Conservation (phyloP, 1,284 basidiomycete genomes). For the Sporisorium iseilematis-ciliati region DNA sequence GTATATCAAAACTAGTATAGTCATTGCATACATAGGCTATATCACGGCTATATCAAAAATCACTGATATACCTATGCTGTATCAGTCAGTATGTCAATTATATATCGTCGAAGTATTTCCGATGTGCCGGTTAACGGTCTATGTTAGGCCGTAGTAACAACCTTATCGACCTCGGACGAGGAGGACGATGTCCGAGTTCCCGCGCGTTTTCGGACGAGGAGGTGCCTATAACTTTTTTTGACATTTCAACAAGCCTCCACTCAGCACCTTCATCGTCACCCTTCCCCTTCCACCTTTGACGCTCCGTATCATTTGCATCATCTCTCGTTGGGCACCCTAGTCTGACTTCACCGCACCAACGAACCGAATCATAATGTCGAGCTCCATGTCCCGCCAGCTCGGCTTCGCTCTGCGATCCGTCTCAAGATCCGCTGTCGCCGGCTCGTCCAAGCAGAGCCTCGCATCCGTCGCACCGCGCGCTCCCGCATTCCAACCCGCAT, state of each 20-base stretch:
- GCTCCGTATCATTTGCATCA: not conserved
- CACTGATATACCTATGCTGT: no score
- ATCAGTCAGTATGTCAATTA: no score
- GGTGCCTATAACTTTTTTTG: not conserved
- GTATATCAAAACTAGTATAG: no score
- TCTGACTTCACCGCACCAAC: not conserved
- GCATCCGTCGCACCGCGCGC: constrained; percentile 22
- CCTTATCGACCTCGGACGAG: no score
- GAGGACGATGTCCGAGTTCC: no score
- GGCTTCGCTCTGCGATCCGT: constrained; percentile 34
- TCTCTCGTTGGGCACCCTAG: not conserved
- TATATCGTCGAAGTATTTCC: no score
- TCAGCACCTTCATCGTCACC: not conserved
- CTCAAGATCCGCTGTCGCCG: constrained; percentile 32
- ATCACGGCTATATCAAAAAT: no score
- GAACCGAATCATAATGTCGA: constrained; percentile 26
- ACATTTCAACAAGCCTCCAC: constrained; percentile 9
- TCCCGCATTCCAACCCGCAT: constrained; percentile 15
- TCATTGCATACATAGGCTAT: no score
- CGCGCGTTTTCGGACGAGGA: no score
- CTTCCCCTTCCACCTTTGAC: not conserved
- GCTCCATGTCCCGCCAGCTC: constrained; percentile 43
- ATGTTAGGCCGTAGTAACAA: no score
- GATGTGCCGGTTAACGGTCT: not conserved
- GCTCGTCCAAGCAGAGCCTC: constrained; percentile 40